Conservation (phyloP, 2,329 filamentous ascomycete genomes). For the Calonectria fujianensis region DNA sequence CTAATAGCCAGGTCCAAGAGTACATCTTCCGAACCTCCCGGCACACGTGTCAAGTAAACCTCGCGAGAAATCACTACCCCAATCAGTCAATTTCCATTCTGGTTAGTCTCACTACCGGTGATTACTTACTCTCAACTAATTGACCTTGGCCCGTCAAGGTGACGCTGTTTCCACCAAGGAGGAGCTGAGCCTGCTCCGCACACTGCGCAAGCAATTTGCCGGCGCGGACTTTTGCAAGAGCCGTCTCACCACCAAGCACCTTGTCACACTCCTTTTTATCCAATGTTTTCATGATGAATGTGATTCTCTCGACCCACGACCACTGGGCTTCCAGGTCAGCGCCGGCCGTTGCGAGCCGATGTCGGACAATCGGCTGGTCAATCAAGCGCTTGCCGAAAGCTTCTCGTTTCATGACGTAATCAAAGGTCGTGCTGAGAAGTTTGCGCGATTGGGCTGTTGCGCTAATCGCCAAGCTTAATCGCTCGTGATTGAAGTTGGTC, state of each 20-base stretch:
- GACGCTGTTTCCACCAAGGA: constrained; percentile 21
- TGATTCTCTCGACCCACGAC: constrained; percentile 23
- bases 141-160: constrained; percentile 17
- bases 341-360: constrained; percentile 8
- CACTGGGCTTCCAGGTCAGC: constrained; percentile 7
- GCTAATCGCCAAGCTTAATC: constrained; percentile 13
- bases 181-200: not conserved
- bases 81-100: not conserved
- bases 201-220: constrained; percentile 14
- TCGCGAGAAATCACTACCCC: constrained; percentile 17
- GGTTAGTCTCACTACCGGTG: not conserved
- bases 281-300: not conserved
- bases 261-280: not conserved
- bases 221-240: constrained; percentile 12
- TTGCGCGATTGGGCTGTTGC: not conserved
- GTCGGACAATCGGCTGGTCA: constrained; percentile 19
- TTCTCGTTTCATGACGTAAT: constrained; percentile 17
- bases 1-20: constrained; percentile 17
- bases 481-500: constrained; percentile 30
- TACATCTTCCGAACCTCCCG: constrained; percentile 11
- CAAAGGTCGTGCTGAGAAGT: constrained; percentile 15
- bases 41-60: constrained; percentile 6
- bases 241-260: constrained; percentile 1
- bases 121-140: constrained; percentile 16
- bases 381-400: constrained; percentile 24